Percentiles rank a stretch among this genome's conserved stretches.
phyloP scores from a whole-genome alignment of 306 rosid species.

The Clitoria ternatea region DNA sequence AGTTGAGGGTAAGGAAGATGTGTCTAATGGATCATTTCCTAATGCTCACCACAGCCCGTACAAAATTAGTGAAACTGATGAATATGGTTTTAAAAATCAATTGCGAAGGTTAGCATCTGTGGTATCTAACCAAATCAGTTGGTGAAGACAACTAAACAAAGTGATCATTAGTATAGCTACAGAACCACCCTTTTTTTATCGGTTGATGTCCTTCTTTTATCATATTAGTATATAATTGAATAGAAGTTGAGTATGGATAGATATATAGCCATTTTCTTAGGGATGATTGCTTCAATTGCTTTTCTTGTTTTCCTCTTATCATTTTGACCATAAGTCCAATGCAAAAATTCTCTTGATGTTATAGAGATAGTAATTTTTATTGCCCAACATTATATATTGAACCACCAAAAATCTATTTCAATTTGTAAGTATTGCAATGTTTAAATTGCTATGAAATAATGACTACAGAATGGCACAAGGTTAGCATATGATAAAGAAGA shows the following conservation, averaged over 20 bases:
- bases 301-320: neutral
- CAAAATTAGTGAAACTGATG: constrained; percentile 57
- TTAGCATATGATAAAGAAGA: too few relatives aligned
- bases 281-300: neutral
- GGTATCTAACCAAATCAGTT: constrained; percentile 40
- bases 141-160: constrained; percentile 19
- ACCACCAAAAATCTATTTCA: neutral
- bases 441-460: too few relatives aligned
- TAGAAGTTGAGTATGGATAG: neutral
- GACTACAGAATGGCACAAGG: too few relatives aligned
- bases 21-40: constrained; percentile 66
- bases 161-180: constrained; percentile 5
- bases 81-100: constrained; percentile 51
- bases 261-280: neutral
- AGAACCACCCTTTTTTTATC: neutral
- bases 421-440: neutral
- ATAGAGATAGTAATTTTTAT: neutral
- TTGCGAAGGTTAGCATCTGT: constrained; percentile 68
- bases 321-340: neutral
- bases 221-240: neutral
- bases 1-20: constrained; percentile 71
- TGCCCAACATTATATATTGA: neutral
- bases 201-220: neutral
- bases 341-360: neutral
- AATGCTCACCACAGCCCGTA: constrained; percentile 69